Percentiles rank a stretch among this genome's conserved stretches.
Evolutionary conservation across 169 alveolate genomes (phyloP).

Genomic region (Pseudocohnilembus persalinus): DNA sequence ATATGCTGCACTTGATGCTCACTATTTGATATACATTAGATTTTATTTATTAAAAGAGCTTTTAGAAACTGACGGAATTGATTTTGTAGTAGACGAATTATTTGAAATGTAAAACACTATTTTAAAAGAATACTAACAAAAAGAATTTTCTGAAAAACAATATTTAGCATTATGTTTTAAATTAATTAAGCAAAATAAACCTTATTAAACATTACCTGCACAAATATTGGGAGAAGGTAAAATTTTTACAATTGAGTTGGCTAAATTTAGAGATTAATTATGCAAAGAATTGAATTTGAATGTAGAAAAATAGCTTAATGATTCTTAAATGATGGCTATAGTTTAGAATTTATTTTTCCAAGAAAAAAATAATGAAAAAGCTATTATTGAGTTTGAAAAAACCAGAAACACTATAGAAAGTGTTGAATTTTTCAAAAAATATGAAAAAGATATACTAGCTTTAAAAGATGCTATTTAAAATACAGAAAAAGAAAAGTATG

Average conservation of each 20-base stretch:
- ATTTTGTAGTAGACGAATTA: neutral
- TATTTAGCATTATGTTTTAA: neutral
- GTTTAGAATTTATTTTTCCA: neutral
- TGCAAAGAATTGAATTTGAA: neutral
- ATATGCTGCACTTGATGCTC: slow-evolving; percentile 78
- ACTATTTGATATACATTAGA: slow-evolving; percentile 61
- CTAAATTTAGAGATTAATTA: neutral
- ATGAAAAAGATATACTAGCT: neutral
- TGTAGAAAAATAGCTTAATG: neutral
- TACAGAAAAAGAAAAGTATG: too few relatives aligned
- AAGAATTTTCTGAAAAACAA: neutral
- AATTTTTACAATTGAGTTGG: neutral
- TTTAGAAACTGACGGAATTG: neutral
- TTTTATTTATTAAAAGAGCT: slow-evolving; percentile 24
- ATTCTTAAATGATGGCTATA: neutral
- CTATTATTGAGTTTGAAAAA: too few relatives aligned
- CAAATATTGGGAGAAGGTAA: neutral
- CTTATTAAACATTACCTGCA: neutral
- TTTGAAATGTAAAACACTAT: neutral
- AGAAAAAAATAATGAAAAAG: too few relatives aligned
- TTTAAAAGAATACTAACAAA: slow-evolving; percentile 9
- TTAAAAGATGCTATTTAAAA: neutral
- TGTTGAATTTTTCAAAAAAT: neutral
- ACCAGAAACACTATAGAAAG: too few relatives aligned
- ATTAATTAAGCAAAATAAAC: neutral